Evolutionary conservation across 805 yeast species (phyloP), one percentile per base, ranked within the genome.

Genomic region (Metschnikowia lunata): DNA sequence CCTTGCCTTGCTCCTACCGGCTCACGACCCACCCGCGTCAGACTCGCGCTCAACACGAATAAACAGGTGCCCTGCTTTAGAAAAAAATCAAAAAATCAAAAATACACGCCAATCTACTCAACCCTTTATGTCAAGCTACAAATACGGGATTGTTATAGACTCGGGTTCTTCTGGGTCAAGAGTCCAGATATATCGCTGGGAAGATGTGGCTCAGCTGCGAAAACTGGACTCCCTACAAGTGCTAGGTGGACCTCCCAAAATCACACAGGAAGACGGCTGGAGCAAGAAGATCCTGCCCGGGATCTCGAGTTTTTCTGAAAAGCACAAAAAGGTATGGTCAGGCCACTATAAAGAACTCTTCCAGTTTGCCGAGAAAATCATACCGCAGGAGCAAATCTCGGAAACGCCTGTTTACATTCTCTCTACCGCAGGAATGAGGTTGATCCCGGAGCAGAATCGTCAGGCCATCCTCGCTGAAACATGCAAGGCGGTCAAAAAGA

Each of bases 101-200:
- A 18, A 18, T 3, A 3, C 23, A 18, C 23, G 23, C 23, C 23
- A 18, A 18, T 18, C 23, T 18, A 5, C 23, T 18, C 23, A 18
- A n/a, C 18, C 12, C 8, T 14, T 15, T 9, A 48, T 48, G 52
- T 15, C 44, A 13, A 40, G 40, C 37, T 39, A 55, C 47, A 64
- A 72, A 40, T 90, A 87, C 69, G 97, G 96, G 26, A 83, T 93
- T 28, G 95, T 91, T 12, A 76, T 91, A 3, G 99, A 91, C 63
- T 88, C 97, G 0, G 99, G 99, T 1, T 89, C 97, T 1, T 86
- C 96, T 0, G 99, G 99, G 1, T 88, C 97, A 4, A 71, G 99
- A 42, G 74, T 86, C 12, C 90, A 88, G 61, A 78, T 91, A 9
- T 91, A 87, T 61, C 72, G 76, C 47, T 91, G 97, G 97, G 75